Evolutionary conservation across 345 rosid species (phyloP), one percentile per base, ranked within the genome.

Genomic region (Populus euphratica): DNA sequence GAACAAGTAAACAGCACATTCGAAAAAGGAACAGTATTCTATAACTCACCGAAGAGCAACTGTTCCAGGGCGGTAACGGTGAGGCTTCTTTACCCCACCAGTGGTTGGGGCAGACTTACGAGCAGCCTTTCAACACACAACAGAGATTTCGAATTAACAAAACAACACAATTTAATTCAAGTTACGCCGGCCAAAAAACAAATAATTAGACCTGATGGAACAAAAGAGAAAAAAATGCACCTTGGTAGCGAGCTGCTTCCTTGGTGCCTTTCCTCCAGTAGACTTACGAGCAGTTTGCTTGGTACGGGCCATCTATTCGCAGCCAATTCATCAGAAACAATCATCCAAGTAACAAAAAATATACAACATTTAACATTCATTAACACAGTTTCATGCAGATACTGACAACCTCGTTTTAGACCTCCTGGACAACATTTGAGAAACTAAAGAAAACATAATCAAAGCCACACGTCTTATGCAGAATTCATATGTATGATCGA

Each of bases 241-340:
- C 97, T 93, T 93, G 43, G 98, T 93, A 67, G 98, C 98, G 1
- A 93, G 95, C 76, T 93, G 98, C 92, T 93, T 93, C 92, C 97
- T 92, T 0, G 98, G 98, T 5, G 98, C 98, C 89, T 93, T 93
- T 63, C 98, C 98, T 84, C 98, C 98, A 1, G 98, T 93, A 2
- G 98, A 93, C 82, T 93, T 93, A 73, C 98, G 97, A 36, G 98
- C 98, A 39, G 98, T 93, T 78, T 93, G 97, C 89, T 93, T 93
- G 6, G 98, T 93, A 91, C 97, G 97, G 29, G 97, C 97, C 97
- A 92, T 92, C 90, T 86, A 77, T 25, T 4, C 39, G 27, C 1
- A 8, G 5, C 5, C 2, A 0, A 10, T 62, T 23, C 69, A 5
- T 6, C 29, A 0, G 2, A 4, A 36, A 14, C 16, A n/a, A 59